Percentiles rank a stretch among this genome's conserved stretches.
phyloP scores from a whole-genome alignment of 2,329 filamentous ascomycete genomes.

The Aspergillus neotritici region DNA sequence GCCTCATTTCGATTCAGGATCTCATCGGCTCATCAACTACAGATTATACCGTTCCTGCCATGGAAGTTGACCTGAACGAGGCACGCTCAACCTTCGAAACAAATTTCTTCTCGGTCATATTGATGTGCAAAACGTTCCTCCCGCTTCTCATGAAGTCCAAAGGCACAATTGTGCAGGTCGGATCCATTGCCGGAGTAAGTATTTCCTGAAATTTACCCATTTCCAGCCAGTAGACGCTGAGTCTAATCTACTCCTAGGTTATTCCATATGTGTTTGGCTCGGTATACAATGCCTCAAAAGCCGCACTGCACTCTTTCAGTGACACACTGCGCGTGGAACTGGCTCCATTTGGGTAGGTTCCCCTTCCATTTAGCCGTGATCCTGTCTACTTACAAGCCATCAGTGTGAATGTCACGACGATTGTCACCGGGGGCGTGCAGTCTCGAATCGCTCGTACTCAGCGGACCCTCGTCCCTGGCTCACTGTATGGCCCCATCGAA shows the following conservation, averaged over 20 bases:
- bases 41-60: conserved; percentile 54
- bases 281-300: conserved; percentile 56
- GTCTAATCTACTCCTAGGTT: conserved; percentile 20
- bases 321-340: conserved; percentile 56
- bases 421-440: conserved; percentile 57
- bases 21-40: conserved; percentile 3
- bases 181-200: conserved; percentile 39
- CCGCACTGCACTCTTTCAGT: conserved; percentile 54
- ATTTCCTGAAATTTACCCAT: background rate
- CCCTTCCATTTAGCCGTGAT: background rate
- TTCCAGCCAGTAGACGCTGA: background rate
- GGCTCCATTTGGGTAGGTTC: conserved; percentile 41
- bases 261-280: conserved; percentile 43
- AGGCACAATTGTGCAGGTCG: conserved; percentile 43
- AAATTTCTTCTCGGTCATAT: conserved; percentile 55
- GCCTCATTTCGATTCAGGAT: background rate
- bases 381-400: conserved; percentile 1
- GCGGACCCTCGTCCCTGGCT: conserved; percentile 43
- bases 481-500: conserved; percentile 49
- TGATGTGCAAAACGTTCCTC: conserved; percentile 52
- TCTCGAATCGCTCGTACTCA: conserved; percentile 53
- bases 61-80: conserved; percentile 49
- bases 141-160: conserved; percentile 47
- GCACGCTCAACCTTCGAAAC: conserved; percentile 46
- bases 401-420: conserved; percentile 48